Conservation (phyloP, 257 asterid species). For the Jaltomata sinuosa region DNA sequence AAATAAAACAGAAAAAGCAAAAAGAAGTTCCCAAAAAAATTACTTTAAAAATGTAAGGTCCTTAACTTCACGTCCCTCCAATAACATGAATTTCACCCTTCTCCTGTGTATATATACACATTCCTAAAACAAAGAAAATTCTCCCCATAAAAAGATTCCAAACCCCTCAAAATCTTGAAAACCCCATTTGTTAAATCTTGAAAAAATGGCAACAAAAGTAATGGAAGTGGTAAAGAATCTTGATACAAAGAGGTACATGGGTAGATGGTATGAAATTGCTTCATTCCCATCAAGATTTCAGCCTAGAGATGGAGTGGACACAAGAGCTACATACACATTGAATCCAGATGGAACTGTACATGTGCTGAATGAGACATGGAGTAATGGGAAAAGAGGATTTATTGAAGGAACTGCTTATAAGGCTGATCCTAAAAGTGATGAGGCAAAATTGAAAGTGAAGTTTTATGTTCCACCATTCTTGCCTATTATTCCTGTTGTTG, state of each 20-base stretch:
- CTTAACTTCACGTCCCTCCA: background rate
- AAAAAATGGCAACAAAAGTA: slow-evolving; percentile 40
- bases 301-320: slow-evolving; percentile 59
- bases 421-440: slow-evolving; percentile 49
- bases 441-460: slow-evolving; percentile 28
- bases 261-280: slow-evolving; percentile 92
- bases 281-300: slow-evolving; percentile 67
- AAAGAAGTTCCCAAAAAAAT: no score
- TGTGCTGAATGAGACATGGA: slow-evolving; percentile 83
- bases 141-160: background rate
- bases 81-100: no score
- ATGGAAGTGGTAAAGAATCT: slow-evolving; percentile 59
- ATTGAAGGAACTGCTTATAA: slow-evolving; percentile 70
- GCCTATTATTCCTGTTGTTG: slow-evolving; percentile 23
- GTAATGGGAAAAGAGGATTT: slow-evolving; percentile 48
- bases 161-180: background rate
- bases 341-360: slow-evolving; percentile 58
- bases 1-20: no score
- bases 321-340: slow-evolving; percentile 71
- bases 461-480: slow-evolving; percentile 35
- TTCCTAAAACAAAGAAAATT: background rate
- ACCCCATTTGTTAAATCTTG: background rate
- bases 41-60: no score
- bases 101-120: background rate
- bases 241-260: slow-evolving; percentile 63